Base-by-base conservation (phyloP, 306 rosid species). In the Cucurbita pepo region DNA sequence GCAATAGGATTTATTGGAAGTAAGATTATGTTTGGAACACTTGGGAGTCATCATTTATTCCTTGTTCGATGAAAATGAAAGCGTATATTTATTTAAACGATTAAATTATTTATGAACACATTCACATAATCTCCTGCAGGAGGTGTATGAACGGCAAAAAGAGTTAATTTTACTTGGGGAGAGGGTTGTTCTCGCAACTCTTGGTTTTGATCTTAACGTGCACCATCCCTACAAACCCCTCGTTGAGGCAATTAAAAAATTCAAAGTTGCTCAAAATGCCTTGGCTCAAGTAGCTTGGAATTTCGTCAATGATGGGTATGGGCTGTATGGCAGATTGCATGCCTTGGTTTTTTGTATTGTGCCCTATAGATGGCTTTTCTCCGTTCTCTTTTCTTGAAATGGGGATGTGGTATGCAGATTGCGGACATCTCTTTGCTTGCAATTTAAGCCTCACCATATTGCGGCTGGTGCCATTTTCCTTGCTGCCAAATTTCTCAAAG, bases 221-320 rank as follows among this genome's bases (percentile, higher is more conserved):
- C 85, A 80, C 80, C 98, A 94, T 81, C 98, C 98, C 61, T 94
- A 94, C 85, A 94, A 94, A 77, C 98, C 98, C 74, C 98, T 94
- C 56, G 98, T 90, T 19, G 98, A 94, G 84, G 98, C 98, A 63
- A 90, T 94, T 82, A 94, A 91, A 87, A 94, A 89, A 86, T 94
- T 94, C 83, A 87, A 91, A 85, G 96, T 94, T 76, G 98, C 97
- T 83, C 96, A 91, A 84, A 86, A 94, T 78, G 96, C 98, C 76
- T 93, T 94, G 77, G 98, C 98, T 74, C 98, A 94, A 85, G 98
- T 94, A 82, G 98, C 98, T 16, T 94, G 98, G 98, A 94, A 94
- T 81, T 94, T 94, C 81, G 97, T 94, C 72, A 94, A 94, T 78
- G 98, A 94, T 82, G 98, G 98, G 98, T 94, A 94, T 69, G 73